phyloP scores from a whole-genome alignment of 257 asterid species.

The Agastache rugosa region DNA sequence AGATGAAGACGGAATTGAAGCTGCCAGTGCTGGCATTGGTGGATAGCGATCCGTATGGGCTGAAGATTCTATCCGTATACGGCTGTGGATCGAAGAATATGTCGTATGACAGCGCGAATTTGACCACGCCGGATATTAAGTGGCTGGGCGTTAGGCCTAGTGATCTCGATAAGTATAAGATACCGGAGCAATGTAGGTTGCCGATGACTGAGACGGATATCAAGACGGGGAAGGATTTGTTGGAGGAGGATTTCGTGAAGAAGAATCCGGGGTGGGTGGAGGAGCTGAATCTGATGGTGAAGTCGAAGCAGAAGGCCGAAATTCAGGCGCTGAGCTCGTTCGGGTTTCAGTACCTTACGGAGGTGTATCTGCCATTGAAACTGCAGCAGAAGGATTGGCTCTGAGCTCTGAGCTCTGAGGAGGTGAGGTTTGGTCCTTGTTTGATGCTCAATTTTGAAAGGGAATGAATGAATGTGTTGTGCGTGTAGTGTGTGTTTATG shows the following conservation, averaged over 20 bases:
- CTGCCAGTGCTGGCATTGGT: constrained; percentile 83
- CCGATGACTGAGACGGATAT: constrained; percentile 93
- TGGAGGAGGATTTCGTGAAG: constrained; percentile 97
- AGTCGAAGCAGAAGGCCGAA: constrained; percentile 91
- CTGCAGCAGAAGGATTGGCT: constrained; percentile 94
- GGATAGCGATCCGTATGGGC: constrained; percentile 87
- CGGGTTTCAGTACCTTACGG: constrained; percentile 90
- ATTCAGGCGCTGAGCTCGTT: constrained; percentile 93
- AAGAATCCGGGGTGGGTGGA: constrained; percentile 95
- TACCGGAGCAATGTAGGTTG: constrained; percentile 87
- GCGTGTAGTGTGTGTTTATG: neutral
- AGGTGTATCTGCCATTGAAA: constrained; percentile 88
- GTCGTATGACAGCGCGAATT: constrained; percentile 87
- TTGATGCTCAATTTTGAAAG: constrained; percentile 1
- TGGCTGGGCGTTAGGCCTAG: constrained; percentile 92
- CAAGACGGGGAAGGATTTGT: constrained; percentile 83
- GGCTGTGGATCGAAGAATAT: constrained; percentile 92
- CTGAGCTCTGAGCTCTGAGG: constrained; percentile 40
- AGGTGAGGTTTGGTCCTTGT: neutral
- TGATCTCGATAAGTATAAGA: constrained; percentile 81
- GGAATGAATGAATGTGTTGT: neutral
- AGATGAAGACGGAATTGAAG: constrained; percentile 86
- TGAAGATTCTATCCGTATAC: constrained; percentile 78
- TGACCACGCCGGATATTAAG: constrained; percentile 88
- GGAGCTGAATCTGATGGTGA: constrained; percentile 89